Evolutionary conservation across 768 basidiomycete genomes (phyloP), one percentile per base, ranked within the genome.

Genomic region (Paxillus rubicundulus): DNA sequence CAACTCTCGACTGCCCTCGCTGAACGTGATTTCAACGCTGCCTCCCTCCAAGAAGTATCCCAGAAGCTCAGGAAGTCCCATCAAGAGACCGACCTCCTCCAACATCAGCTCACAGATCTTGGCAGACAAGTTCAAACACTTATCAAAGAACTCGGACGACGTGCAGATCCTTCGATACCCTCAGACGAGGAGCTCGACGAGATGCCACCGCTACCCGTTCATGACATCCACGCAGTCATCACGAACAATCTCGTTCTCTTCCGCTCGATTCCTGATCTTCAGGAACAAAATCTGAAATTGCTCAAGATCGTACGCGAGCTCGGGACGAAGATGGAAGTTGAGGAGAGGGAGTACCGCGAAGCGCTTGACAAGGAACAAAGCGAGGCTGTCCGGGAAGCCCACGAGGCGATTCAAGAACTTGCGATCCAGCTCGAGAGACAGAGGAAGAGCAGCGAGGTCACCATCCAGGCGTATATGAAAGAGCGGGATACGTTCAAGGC

Each of bases 271-370:
- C 78, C 81, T 13, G 76, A 80, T 12, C 73, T 99, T n/a, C 94
- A 98, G 63, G 81, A 85, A 38, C 94, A 96, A 72, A 98, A 98
- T 66, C 87, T 91, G 74, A 89, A 88, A 60, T 72, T 98, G 20
- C 75, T 98, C 43, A 85, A 81, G 68, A 84, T 96, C 58, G 85
- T 87, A 12, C 78, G 95, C 16, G 88, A 90, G 50, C 77, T 98
- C 36, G 92, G 89, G 5, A 71, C 77, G 34, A 87, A 89, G 74
- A 81, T 98, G 79, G 97, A 98, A 71, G 75, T 75, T 5, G 87
- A 89, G 60, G 92, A 96, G 70, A 78, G 76, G 57, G 89, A 91
- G 21, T 87, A 88, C 58, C 79, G 80, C 40, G 85, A 83, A 44
- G 67, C 71, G 5, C 81, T 89, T 69, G 84, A 90, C 58, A 77